These are phyloP conservation scores for Thelonectria blattea DNA, from an alignment of 2,329 filamentous ascomycete species.

Conservation along the genomic window DNA sequence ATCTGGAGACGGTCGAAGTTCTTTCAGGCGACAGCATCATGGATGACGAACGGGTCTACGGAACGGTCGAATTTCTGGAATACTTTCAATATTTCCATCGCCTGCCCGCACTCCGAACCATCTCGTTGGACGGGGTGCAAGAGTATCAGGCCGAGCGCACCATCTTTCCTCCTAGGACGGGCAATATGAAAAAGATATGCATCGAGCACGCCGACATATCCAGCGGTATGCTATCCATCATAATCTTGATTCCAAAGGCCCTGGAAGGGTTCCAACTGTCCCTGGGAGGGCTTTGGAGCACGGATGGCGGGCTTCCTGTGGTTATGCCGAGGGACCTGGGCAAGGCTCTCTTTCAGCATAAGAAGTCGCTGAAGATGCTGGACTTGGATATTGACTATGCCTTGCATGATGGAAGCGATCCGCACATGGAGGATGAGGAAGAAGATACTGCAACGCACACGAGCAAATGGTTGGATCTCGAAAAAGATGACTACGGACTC, in stretches of 20 bases:
- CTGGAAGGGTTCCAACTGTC: slow-evolving; percentile 15
- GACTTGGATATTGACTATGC: slow-evolving; percentile 11
- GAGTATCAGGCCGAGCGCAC: slow-evolving; percentile 6
- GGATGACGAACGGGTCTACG: not conserved
- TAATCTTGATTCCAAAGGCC: slow-evolving; percentile 13
- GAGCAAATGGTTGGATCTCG: not conserved
- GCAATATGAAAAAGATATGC: slow-evolving; percentile 12
- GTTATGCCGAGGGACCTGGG: not conserved
- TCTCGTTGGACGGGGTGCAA: slow-evolving; percentile 1
- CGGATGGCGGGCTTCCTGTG: not conserved
- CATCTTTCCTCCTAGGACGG: slow-evolving; percentile 7
- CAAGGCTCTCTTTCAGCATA: slow-evolving; percentile 8
- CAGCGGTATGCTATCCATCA: not conserved
- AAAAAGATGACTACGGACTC: not conserved
- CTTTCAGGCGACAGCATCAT: not conserved
- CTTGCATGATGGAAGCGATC: not conserved
- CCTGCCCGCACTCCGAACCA: not conserved
- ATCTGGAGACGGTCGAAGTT: not conserved
- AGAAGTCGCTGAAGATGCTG: slow-evolving; percentile 7
- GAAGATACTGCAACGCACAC: not conserved
- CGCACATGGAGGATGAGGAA: not conserved
- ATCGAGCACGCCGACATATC: slow-evolving; percentile 8
- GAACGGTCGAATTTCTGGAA: slow-evolving; percentile 10
- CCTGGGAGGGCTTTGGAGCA: not conserved
- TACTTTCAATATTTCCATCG: slow-evolving; percentile 11